Base-by-base conservation (phyloP, 495 filamentous ascomycete genomes). In the Hypoxylon perforatum region DNA sequence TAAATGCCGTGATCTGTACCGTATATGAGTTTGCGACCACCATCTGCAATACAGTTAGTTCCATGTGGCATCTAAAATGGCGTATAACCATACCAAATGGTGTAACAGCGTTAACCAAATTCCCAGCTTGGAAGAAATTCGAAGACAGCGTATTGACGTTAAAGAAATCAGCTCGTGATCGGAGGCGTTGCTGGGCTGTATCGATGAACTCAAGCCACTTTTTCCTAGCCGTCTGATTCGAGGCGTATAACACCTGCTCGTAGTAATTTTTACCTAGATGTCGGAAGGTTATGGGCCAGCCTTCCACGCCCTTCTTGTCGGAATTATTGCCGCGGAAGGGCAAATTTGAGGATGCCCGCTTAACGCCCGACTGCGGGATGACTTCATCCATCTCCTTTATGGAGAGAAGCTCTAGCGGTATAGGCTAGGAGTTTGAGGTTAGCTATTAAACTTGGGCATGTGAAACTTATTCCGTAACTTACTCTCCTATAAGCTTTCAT, bases 191-290 rank as follows among this genome's bases (percentile, higher is more conserved):
- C 76, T 98, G 95, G 73, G 97, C 94, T 19, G 87, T 82, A 67
- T 97, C 93, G 66, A 99, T 97, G 70, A 91, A 87, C 79, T 98
- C 94, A 70, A 99, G 92, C 88, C 96, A 98, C 78, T 98, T 98
- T 70, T 91, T 87, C 60, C 94, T 84, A 17, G 90, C 89, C 21
- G 90, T 90, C 57, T 90, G 89, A 46, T 89, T 92, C 18, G 87
- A 85, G 22, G 92, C 93, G 76, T 90, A 98, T 1, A 99, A 82
- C n/a, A 94, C 94, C 64, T 91, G 83, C 71, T 97, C 96, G 75
- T 97, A 98, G 36, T 94, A 94, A 55, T 92, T 93, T 73, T 94
- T 96, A n/a, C 96, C 96, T 22, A 99, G 86, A 82, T 98, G 96
- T 53, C 90, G 87, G 83, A 99, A 98, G n/a, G 94, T 98, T 69